These are phyloP conservation scores for Penicillium coffeae DNA, from an alignment of 495 filamentous ascomycete species.

Conservation along the genomic window DNA sequence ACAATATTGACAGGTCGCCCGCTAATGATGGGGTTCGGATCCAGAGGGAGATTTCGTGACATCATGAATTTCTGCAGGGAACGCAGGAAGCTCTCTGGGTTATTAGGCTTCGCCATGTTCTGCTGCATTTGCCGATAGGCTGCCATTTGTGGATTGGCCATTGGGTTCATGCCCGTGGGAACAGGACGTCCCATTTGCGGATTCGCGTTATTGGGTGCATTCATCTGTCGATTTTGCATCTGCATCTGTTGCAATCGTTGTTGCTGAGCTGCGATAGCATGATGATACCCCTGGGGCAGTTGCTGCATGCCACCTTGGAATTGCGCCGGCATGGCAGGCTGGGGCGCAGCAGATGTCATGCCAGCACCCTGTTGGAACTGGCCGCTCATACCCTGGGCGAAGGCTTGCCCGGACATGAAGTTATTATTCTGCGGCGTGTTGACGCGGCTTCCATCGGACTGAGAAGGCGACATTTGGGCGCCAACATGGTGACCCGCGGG, in stretches of 20 bases:
- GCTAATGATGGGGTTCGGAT: slow-evolving; percentile 63
- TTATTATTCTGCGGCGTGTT: slow-evolving; percentile 70
- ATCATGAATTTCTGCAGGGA: slow-evolving; percentile 69
- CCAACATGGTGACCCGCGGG: slow-evolving; percentile 69
- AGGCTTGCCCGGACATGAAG: slow-evolving; percentile 56
- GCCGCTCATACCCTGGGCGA: slow-evolving; percentile 54
- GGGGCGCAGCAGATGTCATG: slow-evolving; percentile 33
- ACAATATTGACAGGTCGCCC: slow-evolving; percentile 67
- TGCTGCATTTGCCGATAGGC: slow-evolving; percentile 58
- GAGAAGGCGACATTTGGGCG: slow-evolving; percentile 72
- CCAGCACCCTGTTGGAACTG: slow-evolving; percentile 48
- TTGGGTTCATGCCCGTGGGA: slow-evolving; percentile 39
- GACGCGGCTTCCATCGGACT: slow-evolving; percentile 67
- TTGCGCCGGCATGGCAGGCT: slow-evolving; percentile 36
- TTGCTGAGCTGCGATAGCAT: slow-evolving; percentile 45
- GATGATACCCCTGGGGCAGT: slow-evolving; percentile 47
- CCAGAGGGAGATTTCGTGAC: slow-evolving; percentile 62
- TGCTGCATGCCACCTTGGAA: slow-evolving; percentile 23
- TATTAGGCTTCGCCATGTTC: slow-evolving; percentile 52
- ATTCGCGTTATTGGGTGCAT: slow-evolving; percentile 34
- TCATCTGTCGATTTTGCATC: slow-evolving; percentile 64
- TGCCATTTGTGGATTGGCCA: slow-evolving; percentile 48
- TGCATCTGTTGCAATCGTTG: slow-evolving; percentile 53
- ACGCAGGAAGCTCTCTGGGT: slow-evolving; percentile 72
- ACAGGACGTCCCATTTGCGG: slow-evolving; percentile 40